Evolutionary conservation across 495 filamentous ascomycete genomes (phyloP), one percentile per base, ranked within the genome.

Genomic region (Penicillium canescens): DNA sequence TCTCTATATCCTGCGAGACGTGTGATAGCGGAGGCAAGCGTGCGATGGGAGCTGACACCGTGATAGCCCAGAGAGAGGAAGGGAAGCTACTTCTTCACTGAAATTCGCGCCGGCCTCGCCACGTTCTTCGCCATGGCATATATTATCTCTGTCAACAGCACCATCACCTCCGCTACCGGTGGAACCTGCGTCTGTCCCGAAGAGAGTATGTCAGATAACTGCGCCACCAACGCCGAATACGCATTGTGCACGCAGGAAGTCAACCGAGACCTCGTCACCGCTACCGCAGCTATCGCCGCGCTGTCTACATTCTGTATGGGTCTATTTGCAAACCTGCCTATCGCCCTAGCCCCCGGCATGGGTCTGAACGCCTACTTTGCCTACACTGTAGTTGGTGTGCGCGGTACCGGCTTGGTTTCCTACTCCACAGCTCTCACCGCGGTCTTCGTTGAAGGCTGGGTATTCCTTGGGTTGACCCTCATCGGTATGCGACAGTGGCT

Each of bases 61-160:
- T 14, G 16, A 33, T 48, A 83, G 75, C 82, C 75, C 43, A 78
- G 73, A 61, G 86, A 88, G 62, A 80, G 88, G 23, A 90, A 88
- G 63, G 86, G 85, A 1, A 84, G 85, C n/a, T 78, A 78, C 59
- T 92, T 92, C 74, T 83, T 88, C 57, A 92, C 88, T 20, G 89
- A 92, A 72, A 67, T 91, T 40, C 84, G 89, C 45, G 89, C 87
- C 53, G 89, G 88, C 48, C 67, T 92, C 2, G 88, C 88, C 28
- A 89, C 89, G 42, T 91, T 92, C 77, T 91, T 92, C 71, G 88
- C 89, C 57, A 92, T 92, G 89, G 88, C 89, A 62, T 93, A 90
- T 68, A 88, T 89, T 53, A 89, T 89, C 63, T 82, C 86, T 48
- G 85, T 88, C 59, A 91, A 89, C 71, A 82, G 81, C 45, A 87